A percentile compares a stretch with the other conserved stretches of the same genome.
phyloP scores from a whole-genome alignment of 2,329 filamentous ascomycete genomes.

The Hirsutella rhossiliensis region DNA sequence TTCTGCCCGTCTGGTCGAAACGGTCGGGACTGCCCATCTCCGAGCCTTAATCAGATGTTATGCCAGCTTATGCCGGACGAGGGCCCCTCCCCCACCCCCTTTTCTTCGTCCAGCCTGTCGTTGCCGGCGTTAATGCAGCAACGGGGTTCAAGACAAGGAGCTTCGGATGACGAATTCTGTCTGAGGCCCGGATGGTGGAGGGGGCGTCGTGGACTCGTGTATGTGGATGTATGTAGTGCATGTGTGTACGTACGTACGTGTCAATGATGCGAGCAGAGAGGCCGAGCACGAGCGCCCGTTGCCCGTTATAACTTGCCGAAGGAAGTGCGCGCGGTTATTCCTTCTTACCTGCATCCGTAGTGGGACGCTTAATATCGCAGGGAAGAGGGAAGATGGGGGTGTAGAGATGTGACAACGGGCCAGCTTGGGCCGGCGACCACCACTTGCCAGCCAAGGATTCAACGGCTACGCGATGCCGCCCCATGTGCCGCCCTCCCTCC shows the following conservation, averaged over 20 bases:
- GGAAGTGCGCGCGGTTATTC: not conserved
- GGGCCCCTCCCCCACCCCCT: not conserved
- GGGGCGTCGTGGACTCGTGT: no score
- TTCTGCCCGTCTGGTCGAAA: not conserved
- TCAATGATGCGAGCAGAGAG: no score
- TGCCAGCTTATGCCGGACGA: not conserved
- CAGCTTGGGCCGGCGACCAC: not conserved
- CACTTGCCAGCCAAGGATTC: no score
- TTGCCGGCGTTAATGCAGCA: not conserved
- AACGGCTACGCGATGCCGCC: not conserved
- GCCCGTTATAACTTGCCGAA: no score
- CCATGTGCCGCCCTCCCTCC: not conserved
- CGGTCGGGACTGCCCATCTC: not conserved
- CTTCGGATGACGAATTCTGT: not conserved
- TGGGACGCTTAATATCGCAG: not conserved
- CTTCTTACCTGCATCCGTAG: not conserved
- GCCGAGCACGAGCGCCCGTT: no score
- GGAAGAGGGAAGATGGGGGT: not conserved
- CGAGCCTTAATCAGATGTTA: not conserved
- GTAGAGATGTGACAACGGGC: not conserved
- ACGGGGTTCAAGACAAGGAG: not conserved
- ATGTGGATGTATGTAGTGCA: no score
- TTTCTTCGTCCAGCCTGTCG: not conserved
- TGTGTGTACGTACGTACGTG: no score
- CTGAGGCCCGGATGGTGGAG: not conserved